Conservation (phyloP, 2,329 filamentous ascomycete genomes). For the Mycosphaerelloides madeirae region DNA sequence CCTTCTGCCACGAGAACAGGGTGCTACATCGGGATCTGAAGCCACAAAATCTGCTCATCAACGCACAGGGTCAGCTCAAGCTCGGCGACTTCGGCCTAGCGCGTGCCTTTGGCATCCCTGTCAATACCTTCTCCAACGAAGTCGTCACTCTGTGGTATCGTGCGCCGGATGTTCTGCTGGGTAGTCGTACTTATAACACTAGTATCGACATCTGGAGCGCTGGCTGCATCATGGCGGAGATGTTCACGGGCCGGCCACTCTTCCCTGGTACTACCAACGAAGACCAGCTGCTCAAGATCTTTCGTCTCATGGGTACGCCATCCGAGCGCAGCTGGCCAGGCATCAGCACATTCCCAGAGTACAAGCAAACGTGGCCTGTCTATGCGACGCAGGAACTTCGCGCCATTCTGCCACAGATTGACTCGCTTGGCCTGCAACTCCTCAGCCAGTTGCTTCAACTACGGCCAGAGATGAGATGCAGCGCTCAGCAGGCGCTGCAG, state of each 20-base stretch:
- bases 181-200: constrained; percentile 96
- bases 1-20: constrained; percentile 95
- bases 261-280: constrained; percentile 98
- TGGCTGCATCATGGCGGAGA: constrained; percentile 99
- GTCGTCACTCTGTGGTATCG: constrained; percentile 98
- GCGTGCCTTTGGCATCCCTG: constrained; percentile 90
- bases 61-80: constrained; percentile 83
- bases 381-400: constrained; percentile 89
- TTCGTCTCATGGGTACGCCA: constrained; percentile 96
- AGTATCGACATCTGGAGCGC: constrained; percentile 99
- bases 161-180: constrained; percentile 89
- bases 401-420: constrained; percentile 83
- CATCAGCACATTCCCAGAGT: constrained; percentile 93
- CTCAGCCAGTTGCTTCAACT: constrained; percentile 88
- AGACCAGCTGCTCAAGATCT: constrained; percentile 94
- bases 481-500: constrained; percentile 76
- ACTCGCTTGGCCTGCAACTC: constrained; percentile 79
- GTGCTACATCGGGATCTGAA: constrained; percentile 94
- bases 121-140: constrained; percentile 97
- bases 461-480: constrained; percentile 84
- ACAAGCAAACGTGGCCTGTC: constrained; percentile 91
- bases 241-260: constrained; percentile 92
- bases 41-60: constrained; percentile 94
- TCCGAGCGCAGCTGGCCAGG: constrained; percentile 94
- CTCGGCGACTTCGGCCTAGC: constrained; percentile 92